Evolutionary conservation across 2,329 filamentous ascomycete genomes (phyloP), one percentile per base, ranked within the genome.

Genomic region (Xenoacremonium recifei): DNA sequence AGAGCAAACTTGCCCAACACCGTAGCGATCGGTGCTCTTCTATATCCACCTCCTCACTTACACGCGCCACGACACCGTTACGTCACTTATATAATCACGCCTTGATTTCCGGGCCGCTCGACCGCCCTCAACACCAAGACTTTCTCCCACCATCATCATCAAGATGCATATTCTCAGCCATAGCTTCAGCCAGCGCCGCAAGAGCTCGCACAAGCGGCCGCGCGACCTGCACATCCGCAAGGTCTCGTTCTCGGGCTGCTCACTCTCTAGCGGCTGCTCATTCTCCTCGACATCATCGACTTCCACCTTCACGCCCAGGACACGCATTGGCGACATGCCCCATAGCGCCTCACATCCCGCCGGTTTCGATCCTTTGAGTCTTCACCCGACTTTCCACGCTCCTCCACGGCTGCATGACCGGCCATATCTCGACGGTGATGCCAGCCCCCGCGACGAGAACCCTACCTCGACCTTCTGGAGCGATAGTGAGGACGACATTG

Each of bases 151-250:
- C 23, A 27, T 27, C 23, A 13, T 35, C 37, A 39, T 23, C 55
- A 59, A 21, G 25, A 68, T 68, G 65, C 63, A 65, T 48, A 60
- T 68, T 31, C 52, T 68, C 43, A 54, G 57, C 44, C 59, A 62
- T 48, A 57, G 64, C 53, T 65, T 67, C 53, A 55, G 59, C 52
- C 58, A 64, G 38, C 56, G 63, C 51, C 62, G 64, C 48, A 66
- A 66, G 55, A 54, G 58, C 37, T 46, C 57, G 44, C 61, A 60
- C 48, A 51, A 50, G 37, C 57, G 57, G 17, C 62, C 66, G 23
- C 58, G 63, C 35, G 60, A 67, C 39, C 60, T 69, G 18, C 63
- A 66, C 46, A 68, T 69, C 43, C 64, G 66, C 55, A 69, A 69
- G 55, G 51, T 69, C 35, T 69, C 66, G 33, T 65, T 68, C 51